Percentiles rank a stretch among this genome's conserved stretches.
phyloP scores from a whole-genome alignment of 2,329 filamentous ascomycete genomes.

The Diaporthe sp. region DNA sequence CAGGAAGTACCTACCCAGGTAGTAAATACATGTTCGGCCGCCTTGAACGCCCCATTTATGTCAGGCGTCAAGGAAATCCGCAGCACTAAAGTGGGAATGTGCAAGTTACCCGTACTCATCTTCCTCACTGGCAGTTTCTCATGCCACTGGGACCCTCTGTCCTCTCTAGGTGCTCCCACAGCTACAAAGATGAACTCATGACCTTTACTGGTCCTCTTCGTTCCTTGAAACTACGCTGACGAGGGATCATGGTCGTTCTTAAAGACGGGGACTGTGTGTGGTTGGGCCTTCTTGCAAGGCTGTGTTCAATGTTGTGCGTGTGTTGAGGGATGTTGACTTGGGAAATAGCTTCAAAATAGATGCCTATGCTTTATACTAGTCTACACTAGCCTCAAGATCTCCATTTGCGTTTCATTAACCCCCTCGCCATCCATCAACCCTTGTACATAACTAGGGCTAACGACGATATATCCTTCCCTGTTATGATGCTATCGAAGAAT shows the following conservation, averaged over 20 bases:
- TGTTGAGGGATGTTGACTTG: neutral
- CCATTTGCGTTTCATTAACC: neutral
- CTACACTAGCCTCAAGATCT: neutral
- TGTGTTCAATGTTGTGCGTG: neutral
- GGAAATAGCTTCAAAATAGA: neutral
- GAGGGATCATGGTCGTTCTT: neutral
- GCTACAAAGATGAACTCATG: neutral
- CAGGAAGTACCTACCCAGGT: slow-evolving; percentile 7
- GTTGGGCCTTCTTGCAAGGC: neutral
- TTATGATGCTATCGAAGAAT: neutral
- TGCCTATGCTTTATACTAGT: slow-evolving; percentile 6
- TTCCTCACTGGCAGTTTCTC: slow-evolving; percentile 4
- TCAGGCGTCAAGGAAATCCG: slow-evolving; percentile 1
- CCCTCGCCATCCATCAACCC: slow-evolving; percentile 2
- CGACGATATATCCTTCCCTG: neutral
- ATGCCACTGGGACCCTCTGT: slow-evolving; percentile 3
- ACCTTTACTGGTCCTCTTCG: slow-evolving; percentile 1
- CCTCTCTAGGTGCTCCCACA: slow-evolving; percentile 1
- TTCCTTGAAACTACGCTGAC: neutral
- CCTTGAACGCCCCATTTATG: slow-evolving; percentile 5
- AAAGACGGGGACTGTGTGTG: neutral
- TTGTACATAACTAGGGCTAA: slow-evolving; percentile 17
- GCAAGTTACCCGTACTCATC: slow-evolving; percentile 1
- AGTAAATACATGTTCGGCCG: slow-evolving; percentile 3
- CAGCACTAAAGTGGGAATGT: slow-evolving; percentile 7